Base-by-base conservation (phyloP, 108 stramenopile species). In the Craspedostauros australis region DNA sequence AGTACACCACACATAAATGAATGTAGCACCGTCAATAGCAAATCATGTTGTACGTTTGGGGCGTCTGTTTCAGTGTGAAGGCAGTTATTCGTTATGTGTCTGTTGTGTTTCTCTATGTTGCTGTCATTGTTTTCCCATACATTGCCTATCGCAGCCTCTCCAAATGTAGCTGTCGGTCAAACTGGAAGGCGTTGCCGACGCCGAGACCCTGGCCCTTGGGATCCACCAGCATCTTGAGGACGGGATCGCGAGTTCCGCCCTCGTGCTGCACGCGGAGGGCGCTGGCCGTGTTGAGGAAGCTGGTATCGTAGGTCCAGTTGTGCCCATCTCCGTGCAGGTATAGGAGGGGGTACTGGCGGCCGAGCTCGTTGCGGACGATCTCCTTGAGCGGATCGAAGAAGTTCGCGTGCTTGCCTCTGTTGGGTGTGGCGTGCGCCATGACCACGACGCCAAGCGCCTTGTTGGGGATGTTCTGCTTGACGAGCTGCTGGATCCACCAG, bases 271-370 rank as follows among this genome's bases (percentile, higher is more conserved):
- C 37, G 3, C 62, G 53, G 27, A 50, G 32, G 18, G 58, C 33
- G 62, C 59, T 71, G 6, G 43, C 1, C 15, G 58, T 61, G 12
- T 40, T 39, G 5, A 33, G 24, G 30, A 39, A 71, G 32, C 54
- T 20, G 14, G 33, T 45, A 0, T 39, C 38, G 30, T 62, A 54
- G n/a, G 45, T 20, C 21, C 34, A 77, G 20, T 24, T 22, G 34
- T 77, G 75, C 1, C 54, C 60, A 20, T 77, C 75, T 3, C 68
- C 75, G 27, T 68, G 62, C 1, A 77, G 34, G 36, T 77, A 71
- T 23, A 77, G 23, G 15, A 77, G 19, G 0, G 75, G 75, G 18
- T 58, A 41, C 20, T 61, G 20, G 19, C 43, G 33, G n/a, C 31
- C 15, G 19, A 66, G 23, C 3, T 56, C 67, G 25, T 70, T 36